Evolutionary conservation across 2,329 filamentous ascomycete genomes (phyloP), one percentile per base, ranked within the genome.

Genomic region (Westerdykella sp.): DNA sequence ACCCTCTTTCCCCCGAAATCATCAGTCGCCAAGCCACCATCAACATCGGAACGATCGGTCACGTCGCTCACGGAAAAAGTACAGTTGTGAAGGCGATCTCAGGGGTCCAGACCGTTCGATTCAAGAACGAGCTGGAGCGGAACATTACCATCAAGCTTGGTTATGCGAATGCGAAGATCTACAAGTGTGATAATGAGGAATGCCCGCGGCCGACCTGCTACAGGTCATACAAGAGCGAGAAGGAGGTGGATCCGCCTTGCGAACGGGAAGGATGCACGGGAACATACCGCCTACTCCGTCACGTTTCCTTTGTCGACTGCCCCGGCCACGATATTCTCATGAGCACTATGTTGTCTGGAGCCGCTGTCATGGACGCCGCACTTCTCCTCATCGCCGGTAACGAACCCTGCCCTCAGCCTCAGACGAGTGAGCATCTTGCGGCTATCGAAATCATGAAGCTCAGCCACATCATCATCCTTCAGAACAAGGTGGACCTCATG

Each of bases 381-480:
- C 80, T 98, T 47, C 81, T 98, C 43, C 79, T 98, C 42, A 96
- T 98, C 67, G 93, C 93, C 49, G 93, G 93, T 68, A 98, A 98
- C 75, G 93, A 98, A 84, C 83, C 87, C 41, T 97, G 93, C 75
- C 93, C 93, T 28, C 93, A 98, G 72, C 93, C 93, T 40, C 93
- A 98, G 73, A 98, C 93, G 14, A 96, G 91, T 18, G 93, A 98
- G 75, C 93, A 98, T 78, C 78, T 98, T 75, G 93, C 93, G 55
- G 93, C 93, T 54, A 97, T 98, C 66, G 93, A 98, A 72, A 98
- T 98, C 68, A 98, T 98, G 93, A 98, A 98, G 79, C 81, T 98
- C 53, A 89, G 95, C 71, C 94, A 98, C 75, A 96, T 98, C 72
- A 95, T 98, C 69, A 97, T 98, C 64, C 81, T 98, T 46, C 93